These are phyloP conservation scores for Fusarium torreyae DNA, from an alignment of 2,329 filamentous ascomycete genomes.

Conservation along the genomic window DNA sequence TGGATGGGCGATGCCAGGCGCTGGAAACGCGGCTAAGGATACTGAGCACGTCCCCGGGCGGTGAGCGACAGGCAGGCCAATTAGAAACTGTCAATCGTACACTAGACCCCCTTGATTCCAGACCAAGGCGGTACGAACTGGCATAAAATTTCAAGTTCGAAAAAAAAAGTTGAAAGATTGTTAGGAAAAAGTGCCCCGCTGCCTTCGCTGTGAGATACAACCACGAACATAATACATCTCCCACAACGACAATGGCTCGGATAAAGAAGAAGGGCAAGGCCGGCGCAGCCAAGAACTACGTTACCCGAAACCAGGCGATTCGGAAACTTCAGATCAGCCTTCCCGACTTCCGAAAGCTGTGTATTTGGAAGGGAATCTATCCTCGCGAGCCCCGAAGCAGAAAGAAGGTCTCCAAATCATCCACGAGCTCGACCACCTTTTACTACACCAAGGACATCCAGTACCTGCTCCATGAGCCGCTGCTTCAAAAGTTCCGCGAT, in stretches of 20 bases:
- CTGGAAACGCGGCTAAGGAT: constrained; percentile 20
- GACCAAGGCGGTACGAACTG: constrained; percentile 49
- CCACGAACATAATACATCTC: constrained; percentile 39
- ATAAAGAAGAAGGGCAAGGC: constrained; percentile 95
- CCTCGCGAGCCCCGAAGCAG: constrained; percentile 96
- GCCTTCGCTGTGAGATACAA: constrained; percentile 40
- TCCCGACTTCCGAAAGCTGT: constrained; percentile 96
- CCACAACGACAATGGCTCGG: constrained; percentile 71
- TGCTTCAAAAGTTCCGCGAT: constrained; percentile 94
- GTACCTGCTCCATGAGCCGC: constrained; percentile 96
- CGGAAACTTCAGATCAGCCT: constrained; percentile 98
- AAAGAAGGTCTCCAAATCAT: constrained; percentile 95
- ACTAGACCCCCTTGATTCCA: constrained; percentile 18
- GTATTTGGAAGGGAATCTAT: constrained; percentile 99
- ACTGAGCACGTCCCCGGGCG: constrained; percentile 31
- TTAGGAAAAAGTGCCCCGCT: constrained; percentile 54
- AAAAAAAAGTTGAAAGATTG: constrained; percentile 54
- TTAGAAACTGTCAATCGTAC: not conserved
- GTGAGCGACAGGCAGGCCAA: constrained; percentile 24
- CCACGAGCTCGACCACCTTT: constrained; percentile 93
- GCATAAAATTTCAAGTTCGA: constrained; percentile 55
- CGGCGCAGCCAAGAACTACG: constrained; percentile 97
- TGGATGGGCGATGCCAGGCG: constrained; percentile 34
- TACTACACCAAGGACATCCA: constrained; percentile 96
- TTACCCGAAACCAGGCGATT: constrained; percentile 96